Evolutionary conservation across 805 yeast genomes (phyloP).

Genomic region (Teunomyces pallodes): DNA sequence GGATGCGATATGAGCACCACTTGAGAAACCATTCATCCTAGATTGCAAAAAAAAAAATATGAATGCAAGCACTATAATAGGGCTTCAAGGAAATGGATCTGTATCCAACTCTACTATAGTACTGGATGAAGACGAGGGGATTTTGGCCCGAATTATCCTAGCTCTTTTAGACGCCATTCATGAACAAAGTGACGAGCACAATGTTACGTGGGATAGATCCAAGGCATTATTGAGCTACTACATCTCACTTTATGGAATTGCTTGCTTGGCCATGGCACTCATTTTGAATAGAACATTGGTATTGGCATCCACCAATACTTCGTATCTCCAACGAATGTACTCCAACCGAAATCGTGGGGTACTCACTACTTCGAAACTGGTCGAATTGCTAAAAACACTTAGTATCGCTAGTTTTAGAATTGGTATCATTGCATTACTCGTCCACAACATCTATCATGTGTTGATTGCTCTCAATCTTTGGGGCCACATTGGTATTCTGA

Average conservation of each 20-base stretch:
- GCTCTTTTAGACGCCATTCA: slow-evolving; percentile 10
- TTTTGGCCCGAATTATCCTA: not conserved
- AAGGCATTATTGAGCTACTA: slow-evolving; percentile 27
- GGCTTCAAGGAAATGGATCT: too few relatives aligned
- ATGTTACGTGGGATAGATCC: slow-evolving; percentile 15
- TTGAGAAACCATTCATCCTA: too few relatives aligned
- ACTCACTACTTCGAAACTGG: slow-evolving; percentile 8
- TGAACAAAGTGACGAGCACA: slow-evolving; percentile 9
- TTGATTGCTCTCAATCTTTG: slow-evolving; percentile 32
- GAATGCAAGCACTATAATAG: too few relatives aligned
- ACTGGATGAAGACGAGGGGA: not conserved
- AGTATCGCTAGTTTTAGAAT: slow-evolving; percentile 27
- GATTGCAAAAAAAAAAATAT: too few relatives aligned
- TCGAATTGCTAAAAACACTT: slow-evolving; percentile 17
- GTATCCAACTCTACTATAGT: too few relatives aligned
- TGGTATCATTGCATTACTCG: slow-evolving; percentile 23
- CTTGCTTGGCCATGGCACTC: slow-evolving; percentile 38
- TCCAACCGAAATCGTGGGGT: slow-evolving; percentile 14
- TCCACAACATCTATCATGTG: slow-evolving; percentile 23
- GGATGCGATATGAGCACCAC: too few relatives aligned
- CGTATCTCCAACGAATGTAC: slow-evolving; percentile 19
- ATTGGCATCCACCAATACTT: slow-evolving; percentile 35
- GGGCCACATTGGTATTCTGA: slow-evolving; percentile 13
- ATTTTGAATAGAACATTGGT: slow-evolving; percentile 36
- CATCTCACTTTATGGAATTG: slow-evolving; percentile 36